A percentile compares a stretch with the other conserved stretches of the same genome.
These are phyloP conservation scores for Solanum hybrid DNA, from an alignment of 305 asterid species.

Conservation along the genomic window DNA sequence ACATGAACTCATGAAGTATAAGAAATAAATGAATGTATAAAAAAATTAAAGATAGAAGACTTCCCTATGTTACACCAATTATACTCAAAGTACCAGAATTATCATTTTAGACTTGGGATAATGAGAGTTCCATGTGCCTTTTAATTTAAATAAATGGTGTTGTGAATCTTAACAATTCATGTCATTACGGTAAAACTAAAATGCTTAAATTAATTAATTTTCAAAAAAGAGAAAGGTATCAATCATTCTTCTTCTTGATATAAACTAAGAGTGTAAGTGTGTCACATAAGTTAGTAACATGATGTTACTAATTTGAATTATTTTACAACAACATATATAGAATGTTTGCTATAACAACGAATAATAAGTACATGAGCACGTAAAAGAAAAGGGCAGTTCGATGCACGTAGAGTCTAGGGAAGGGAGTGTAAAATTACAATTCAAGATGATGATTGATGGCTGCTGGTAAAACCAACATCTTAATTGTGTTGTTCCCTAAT, in stretches of 20 bases:
- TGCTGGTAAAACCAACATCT: not conserved
- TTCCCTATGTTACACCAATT: not conserved
- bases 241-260: not conserved
- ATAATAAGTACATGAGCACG: not conserved
- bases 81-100: not conserved
- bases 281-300: not conserved
- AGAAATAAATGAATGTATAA: not conserved
- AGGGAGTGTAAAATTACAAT: not conserved
- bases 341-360: not conserved
- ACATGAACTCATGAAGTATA: not conserved
- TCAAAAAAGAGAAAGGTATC: not conserved
- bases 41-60: not conserved
- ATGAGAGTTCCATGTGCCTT: not conserved
- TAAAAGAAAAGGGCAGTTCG: not conserved
- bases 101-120: not conserved
- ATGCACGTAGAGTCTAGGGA: not conserved
- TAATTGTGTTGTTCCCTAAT: slow-evolving; percentile 3
- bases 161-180: not conserved
- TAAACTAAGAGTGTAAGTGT: not conserved
- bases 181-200: not conserved
- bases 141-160: not conserved
- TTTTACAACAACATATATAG: not conserved
- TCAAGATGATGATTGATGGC: not conserved
- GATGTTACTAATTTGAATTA: not conserved
- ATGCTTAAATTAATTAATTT: not conserved